Conservation (phyloP, 257 asterid species). For the Datura wrightii region DNA sequence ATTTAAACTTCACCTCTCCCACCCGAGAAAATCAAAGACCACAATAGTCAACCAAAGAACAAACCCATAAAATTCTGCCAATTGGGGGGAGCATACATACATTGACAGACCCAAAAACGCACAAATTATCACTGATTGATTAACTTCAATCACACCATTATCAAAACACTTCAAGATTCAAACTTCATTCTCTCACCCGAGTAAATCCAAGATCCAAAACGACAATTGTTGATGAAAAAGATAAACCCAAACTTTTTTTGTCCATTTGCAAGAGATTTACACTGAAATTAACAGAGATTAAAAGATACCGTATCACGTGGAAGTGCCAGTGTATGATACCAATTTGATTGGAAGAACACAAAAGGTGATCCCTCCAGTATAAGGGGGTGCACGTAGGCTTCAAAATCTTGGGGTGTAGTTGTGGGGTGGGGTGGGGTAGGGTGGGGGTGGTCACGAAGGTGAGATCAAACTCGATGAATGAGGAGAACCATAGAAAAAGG, state of each 20-base stretch:
- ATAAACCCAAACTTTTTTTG: not conserved
- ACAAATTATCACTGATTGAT: not conserved
- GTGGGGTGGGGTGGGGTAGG: not conserved
- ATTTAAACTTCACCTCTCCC: no score
- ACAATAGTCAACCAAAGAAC: not conserved
- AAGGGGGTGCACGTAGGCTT: constrained; percentile 4
- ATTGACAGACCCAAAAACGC: not conserved
- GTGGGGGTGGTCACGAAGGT: not conserved
- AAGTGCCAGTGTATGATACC: not conserved
- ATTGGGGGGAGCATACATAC: not conserved
- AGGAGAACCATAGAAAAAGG: constrained; percentile 10
- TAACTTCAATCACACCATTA: not conserved
- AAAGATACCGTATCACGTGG: constrained; percentile 6
- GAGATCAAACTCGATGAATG: constrained; percentile 8
- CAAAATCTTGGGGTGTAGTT: not conserved
- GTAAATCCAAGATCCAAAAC: constrained; percentile 1
- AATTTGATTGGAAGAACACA: not conserved
- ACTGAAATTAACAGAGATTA: not conserved
- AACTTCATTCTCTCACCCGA: not conserved
- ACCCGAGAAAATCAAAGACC: no score
- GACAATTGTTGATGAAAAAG: not conserved
- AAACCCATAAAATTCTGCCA: not conserved
- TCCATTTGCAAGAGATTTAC: not conserved
- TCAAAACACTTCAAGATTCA: not conserved
- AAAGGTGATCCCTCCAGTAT: not conserved